Percentiles rank a stretch among this genome's conserved stretches.
These are phyloP conservation scores for Blastocystis sp. DNA, from an alignment of 352 stramenopile genomes.

Conservation along the genomic window DNA sequence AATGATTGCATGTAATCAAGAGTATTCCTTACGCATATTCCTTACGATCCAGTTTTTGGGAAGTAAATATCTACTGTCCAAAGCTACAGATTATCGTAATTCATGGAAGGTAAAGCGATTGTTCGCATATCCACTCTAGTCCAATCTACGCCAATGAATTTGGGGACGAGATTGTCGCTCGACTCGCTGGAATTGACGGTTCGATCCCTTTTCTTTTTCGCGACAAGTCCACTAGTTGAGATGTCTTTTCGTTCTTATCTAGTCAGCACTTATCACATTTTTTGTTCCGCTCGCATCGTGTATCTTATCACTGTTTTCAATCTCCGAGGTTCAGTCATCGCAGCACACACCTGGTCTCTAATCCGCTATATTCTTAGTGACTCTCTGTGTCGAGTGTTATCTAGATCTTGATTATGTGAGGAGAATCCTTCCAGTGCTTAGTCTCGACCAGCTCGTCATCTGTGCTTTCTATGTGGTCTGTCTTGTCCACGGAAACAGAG, in stretches of 20 bases:
- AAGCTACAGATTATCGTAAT: conserved; percentile 52
- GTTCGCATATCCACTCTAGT: neutral
- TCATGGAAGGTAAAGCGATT: neutral
- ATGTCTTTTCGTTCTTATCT: neutral
- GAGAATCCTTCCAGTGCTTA: neutral
- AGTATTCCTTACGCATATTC: neutral
- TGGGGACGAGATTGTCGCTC: conserved; percentile 4
- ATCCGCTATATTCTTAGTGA: neutral
- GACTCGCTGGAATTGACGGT: conserved; percentile 4
- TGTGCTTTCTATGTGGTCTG: conserved; percentile 22
- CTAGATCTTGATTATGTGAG: neutral
- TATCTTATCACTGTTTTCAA: conserved; percentile 20
- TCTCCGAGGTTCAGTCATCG: neutral
- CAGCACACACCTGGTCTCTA: neutral
- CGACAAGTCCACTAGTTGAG: neutral
- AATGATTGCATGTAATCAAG: conserved; percentile 16
- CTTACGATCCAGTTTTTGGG: conserved; percentile 8
- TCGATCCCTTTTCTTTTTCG: neutral
- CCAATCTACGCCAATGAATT: conserved; percentile 41
- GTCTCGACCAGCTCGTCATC: conserved; percentile 39
- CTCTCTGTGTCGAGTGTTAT: neutral
- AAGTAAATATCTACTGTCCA: conserved; percentile 55
- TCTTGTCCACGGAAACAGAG: neutral
- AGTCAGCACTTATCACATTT: conserved; percentile 35
- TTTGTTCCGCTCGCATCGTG: conserved; percentile 29